Base-by-base conservation (phyloP, 371 early-diverging fungal genomes). In the Mucor racemosus region DNA sequence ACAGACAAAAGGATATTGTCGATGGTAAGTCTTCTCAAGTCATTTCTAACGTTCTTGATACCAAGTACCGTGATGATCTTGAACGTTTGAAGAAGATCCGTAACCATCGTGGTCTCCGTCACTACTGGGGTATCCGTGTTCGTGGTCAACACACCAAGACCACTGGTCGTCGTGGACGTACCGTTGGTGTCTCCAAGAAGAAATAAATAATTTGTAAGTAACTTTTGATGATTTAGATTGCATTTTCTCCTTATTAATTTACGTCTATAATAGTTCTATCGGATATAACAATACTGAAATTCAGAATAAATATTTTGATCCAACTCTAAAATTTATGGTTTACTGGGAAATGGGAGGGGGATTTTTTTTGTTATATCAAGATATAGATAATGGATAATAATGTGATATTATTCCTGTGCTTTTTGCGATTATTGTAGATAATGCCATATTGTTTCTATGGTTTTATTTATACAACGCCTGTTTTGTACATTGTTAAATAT, bases 181-280 rank as follows among this genome's bases (percentile, higher is more conserved):
- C 94, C 74, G 95, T 99, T 78, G 98, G 97, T 94, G 97, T 97
- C 75, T 88, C 94, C 85, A 99, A 96, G 93, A 99, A 99, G 97
- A 96, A 97, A 83, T 82, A 84, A 7, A 38, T 42, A 42, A 15
- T 14, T n/a, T 42, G 42, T 42, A 42, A 42, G 42, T 42, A 4
- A 42, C 15, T n/a, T 5, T 14, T 13, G n/a, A n/a, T 42, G 3
- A 14, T 42, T n/a, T 15, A 44, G 17, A 15, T 44, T 11, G 17
- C 17, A 44, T 17, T 26, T 26, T 26, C 26, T 26, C 26, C 26
- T 26, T 3, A 26, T 26, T 26, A 26, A 26, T 26, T 26, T 26
- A 26, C 3, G 7, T 2, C 7, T 44, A 44, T n/a, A 44, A 17
- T 44, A 44, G 44, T 44, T 44, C 44, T 17, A n/a, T 44, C n/a